Evolutionary conservation across 1,284 basidiomycete genomes (phyloP).

Genomic region (Ceratobasidium sp.): DNA sequence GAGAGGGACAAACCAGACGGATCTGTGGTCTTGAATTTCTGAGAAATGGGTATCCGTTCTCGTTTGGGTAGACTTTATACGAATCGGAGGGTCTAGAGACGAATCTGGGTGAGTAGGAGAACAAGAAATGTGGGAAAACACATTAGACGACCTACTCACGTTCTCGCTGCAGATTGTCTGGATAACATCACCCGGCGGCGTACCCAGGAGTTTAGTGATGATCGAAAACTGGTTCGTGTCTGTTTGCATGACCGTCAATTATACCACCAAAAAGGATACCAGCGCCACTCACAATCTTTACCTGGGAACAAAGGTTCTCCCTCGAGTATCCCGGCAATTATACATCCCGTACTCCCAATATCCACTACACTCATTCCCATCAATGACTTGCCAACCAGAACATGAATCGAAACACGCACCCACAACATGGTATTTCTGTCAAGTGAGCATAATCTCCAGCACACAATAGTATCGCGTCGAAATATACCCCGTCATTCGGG

Average conservation of each 20-base stretch:
- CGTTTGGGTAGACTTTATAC: conserved; percentile 97
- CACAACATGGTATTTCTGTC: conserved; percentile 99
- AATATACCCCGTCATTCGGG: conserved; percentile 99
- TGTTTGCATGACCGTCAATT: conserved; percentile 53
- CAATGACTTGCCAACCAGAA: too few relatives aligned
- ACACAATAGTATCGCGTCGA: conserved; percentile 99
- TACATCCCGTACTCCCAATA: conserved; percentile 99
- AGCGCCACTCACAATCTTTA: conserved; percentile 84
- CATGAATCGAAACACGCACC: too few relatives aligned
- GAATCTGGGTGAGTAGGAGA: background rate
- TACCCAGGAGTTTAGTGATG: conserved; percentile 95
- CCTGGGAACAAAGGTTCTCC: conserved; percentile 99
- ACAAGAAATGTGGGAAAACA: background rate
- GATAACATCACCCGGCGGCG: conserved; percentile 99
- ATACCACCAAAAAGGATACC: background rate
- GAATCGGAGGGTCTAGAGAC: conserved; percentile 92
- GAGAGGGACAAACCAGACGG: conserved; percentile 69
- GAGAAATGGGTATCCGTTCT: conserved; percentile 92
- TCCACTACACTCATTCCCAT: conserved; percentile 75
- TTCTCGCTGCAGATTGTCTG: conserved; percentile 99
- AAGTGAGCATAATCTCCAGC: conserved; percentile 99
- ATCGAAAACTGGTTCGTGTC: conserved; percentile 99
- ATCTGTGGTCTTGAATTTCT: conserved; percentile 92
- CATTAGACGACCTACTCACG: conserved; percentile 63
- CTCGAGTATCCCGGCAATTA: conserved; percentile 99